Percentiles rank a stretch among this genome's conserved stretches.
These are phyloP conservation scores for Magnusiomyces fungicola DNA, from an alignment of 1,139 yeast species.

Conservation along the genomic window DNA sequence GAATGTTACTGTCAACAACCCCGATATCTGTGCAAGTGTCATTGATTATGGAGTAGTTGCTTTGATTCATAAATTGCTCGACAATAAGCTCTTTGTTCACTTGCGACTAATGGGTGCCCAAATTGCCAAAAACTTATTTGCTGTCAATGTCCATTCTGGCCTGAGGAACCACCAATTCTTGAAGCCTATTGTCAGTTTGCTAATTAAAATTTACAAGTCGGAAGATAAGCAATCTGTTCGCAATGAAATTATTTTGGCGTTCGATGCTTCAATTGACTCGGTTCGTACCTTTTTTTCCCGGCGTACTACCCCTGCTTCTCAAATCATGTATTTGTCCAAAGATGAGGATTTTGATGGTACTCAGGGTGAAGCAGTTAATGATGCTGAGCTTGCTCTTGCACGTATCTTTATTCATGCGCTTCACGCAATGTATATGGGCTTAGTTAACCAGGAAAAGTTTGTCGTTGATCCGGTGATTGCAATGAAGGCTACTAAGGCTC, in stretches of 20 bases:
- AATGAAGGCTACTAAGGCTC: constrained; percentile 18
- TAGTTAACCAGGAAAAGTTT: constrained; percentile 4
- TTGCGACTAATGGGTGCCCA: constrained; percentile 17
- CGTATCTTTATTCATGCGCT: constrained; percentile 9
- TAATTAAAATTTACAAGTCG: constrained; percentile 3
- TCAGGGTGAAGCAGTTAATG: background rate
- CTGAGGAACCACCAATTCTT: background rate
- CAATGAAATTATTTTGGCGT: constrained; percentile 15
- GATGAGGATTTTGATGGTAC: background rate
- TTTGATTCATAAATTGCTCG: constrained; percentile 19
- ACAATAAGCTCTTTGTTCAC: constrained; percentile 17
- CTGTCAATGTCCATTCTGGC: background rate
- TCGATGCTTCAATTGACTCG: constrained; percentile 15
- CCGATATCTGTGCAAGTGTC: constrained; percentile 10
- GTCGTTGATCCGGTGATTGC: constrained; percentile 11
- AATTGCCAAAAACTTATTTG: constrained; percentile 17
- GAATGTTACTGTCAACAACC: constrained; percentile 17
- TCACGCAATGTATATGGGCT: constrained; percentile 3
- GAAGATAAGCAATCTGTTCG: constrained; percentile 14
- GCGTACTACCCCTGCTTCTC: background rate
- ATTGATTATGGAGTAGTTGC: constrained; percentile 15
- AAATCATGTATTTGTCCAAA: background rate
- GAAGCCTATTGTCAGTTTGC: background rate
- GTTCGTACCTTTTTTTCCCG: background rate
- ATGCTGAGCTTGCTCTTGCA: constrained; percentile 3